Evolutionary conservation across 2,329 filamentous ascomycete species (phyloP), one percentile per base, ranked within the genome.

Genomic region (Chrysoporthe puriensis): DNA sequence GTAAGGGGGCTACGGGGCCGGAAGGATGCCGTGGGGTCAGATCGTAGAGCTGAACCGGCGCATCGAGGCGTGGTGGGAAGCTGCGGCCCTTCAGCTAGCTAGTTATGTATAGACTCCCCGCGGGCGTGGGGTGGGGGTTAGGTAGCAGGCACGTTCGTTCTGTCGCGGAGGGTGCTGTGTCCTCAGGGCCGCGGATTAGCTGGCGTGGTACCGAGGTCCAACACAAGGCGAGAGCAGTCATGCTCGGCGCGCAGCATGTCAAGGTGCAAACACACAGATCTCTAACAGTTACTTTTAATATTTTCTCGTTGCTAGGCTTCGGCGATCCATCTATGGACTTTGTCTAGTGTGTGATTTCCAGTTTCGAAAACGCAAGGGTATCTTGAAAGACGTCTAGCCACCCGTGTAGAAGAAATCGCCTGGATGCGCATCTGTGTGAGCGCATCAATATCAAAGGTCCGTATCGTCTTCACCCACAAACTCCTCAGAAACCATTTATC

Each of bases 351-450:
- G 50, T 26, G 2, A 14, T 7, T 11, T 54, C 21, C 50, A 21
- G 9, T 16, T 40, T 57, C 34, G 32, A 57, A 57, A 57, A n/a
- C 14, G 14, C n/a, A 57, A 40, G 54, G 54, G 54, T 57, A 57
- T 57, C 54, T 57, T 8, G 14, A 57, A 36, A 16, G 13, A 34
- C 32, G 54, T 36, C 52, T 11, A 11, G n/a, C 54, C 6, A 57
- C 32, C 54, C 54, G 16, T 16, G 52, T 8, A 34, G 32, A 57
- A 32, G 14, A 32, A 54, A 57, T 18, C 32, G 4, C 16, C 18
- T 18, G 52, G 40, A 5, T 57, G 32, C 32, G 16, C 32, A 13
- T 36, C 32, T 36, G 32, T 57, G 26, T 36, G n/a, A n/a, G 52
- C 32, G 14, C 14, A 32, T 34, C 4, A 9, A 18, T 14, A 36